Evolutionary conservation across 306 rosid genomes (phyloP).

Genomic region (Dicorynia guianensis): DNA sequence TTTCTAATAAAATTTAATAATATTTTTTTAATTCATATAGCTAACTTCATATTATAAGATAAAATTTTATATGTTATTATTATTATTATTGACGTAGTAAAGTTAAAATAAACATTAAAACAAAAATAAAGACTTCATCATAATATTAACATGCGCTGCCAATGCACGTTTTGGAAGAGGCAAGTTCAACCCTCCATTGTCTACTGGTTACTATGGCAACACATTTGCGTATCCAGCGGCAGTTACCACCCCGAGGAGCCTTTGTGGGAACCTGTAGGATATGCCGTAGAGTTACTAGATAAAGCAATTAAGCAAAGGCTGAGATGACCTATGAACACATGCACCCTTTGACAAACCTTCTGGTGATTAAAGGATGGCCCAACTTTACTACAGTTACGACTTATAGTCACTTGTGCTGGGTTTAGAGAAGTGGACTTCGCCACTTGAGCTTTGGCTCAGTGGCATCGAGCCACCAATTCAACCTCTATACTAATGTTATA

Average conservation of each 20-base stretch:
- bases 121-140: no score
- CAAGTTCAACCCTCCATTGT: not conserved
- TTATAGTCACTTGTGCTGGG: not conserved
- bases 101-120: no score
- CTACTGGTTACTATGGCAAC: constrained; percentile 43
- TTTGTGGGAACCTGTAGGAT: constrained; percentile 14
- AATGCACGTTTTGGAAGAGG: constrained; percentile 22
- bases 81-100: no score
- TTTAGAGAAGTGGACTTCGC: constrained; percentile 45
- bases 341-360: constrained; percentile 47
- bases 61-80: no score
- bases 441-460: no score
- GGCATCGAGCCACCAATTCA: no score
- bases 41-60: no score
- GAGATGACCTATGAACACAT: constrained; percentile 48
- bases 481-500: no score
- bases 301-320: constrained; percentile 37
- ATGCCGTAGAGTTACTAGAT: constrained; percentile 32
- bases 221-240: constrained; percentile 11
- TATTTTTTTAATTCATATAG: no score
- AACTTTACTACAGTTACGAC: not conserved
- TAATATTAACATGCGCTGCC: no score
- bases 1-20: no score
- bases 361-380: constrained; percentile 46
- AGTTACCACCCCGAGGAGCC: not conserved